A percentile compares a stretch with the other conserved stretches of the same genome.
Evolutionary conservation across 2,329 filamentous ascomycete genomes (phyloP).

Genomic region (Penicillium janthinellum): DNA sequence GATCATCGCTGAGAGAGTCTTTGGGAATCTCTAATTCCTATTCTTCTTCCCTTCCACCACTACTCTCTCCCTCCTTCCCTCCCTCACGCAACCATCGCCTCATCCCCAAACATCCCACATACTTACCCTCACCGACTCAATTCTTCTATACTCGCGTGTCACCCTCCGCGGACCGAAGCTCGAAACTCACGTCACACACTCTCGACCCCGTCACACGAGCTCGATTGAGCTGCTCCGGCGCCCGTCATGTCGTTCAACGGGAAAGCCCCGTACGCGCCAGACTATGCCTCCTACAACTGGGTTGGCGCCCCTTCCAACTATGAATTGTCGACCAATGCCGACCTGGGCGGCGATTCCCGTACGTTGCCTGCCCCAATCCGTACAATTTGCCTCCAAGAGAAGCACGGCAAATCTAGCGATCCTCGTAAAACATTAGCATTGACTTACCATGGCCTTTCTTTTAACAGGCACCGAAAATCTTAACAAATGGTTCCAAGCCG

Average conservation of each 20-base stretch:
- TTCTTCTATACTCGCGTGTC: neutral
- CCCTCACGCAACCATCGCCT: neutral
- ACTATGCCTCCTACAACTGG: constrained; percentile 55
- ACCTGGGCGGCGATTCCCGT: constrained; percentile 77
- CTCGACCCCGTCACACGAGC: constrained; percentile 7
- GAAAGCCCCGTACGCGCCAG: constrained; percentile 38
- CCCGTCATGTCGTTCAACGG: constrained; percentile 34
- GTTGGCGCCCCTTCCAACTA: constrained; percentile 49
- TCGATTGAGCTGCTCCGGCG: constrained; percentile 10
- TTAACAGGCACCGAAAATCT: constrained; percentile 74
- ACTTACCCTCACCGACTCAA: neutral
- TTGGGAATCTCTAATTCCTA: neutral
- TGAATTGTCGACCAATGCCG: constrained; percentile 52
- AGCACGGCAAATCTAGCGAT: neutral
- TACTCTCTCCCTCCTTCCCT: neutral
- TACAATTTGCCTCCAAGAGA: neutral
- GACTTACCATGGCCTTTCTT: constrained; percentile 14
- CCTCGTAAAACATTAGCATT: neutral
- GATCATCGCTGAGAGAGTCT: constrained; percentile 2
- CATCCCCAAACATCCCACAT: neutral
- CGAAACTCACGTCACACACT: neutral
- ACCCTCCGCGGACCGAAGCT: neutral
- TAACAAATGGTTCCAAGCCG: constrained; percentile 92
- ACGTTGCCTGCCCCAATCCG: constrained; percentile 45
- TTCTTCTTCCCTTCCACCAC: neutral